Evolutionary conservation across 371 early-diverging fungal species (phyloP), one percentile per base, ranked within the genome.

Genomic region (Encephalitozoon romaleae): DNA sequence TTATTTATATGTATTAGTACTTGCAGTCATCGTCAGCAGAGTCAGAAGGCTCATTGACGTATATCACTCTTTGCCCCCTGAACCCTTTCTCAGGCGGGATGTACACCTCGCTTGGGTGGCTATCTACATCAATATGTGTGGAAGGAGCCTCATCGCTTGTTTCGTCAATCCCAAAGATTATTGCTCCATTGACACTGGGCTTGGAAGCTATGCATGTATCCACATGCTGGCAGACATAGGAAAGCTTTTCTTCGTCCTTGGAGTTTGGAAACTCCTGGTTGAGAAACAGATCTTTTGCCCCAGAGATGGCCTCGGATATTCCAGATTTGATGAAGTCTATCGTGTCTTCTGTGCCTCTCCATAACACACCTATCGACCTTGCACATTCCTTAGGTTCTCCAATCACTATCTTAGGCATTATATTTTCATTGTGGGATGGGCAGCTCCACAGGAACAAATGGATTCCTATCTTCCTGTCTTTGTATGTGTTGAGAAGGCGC

Each of bases 361-460:
- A 82, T 32, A 77, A 18, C 9, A 78, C 68, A 32, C 80, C 80
- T 9, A 78, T 70, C 4, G 73, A 68, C 67, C 78, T 65, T 9
- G 78, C 83, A 51, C 83, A 82, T 23, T 23, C 52, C 9, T 52
- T 42, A 6, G 78, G 79, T 42, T 69, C 34, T 34, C 66, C 25
- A 42, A 80, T 41, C 12, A 39, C 25, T 18, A 51, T 51, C 8
- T 59, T 59, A 12, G 38, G 9, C 11, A 45, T 18, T 21, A 52
- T 43, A 15, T 41, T 38, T 23, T 34, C 32, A 26, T 63, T 69
- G 8, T 42, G 42, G 6, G 49, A 23, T 52, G 59, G 42, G 42
- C 83, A 82, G 11, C 77, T 69, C 72, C 71, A 77, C 21, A 82
- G 11, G 34, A 69, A 79, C 8, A 78, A 11, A 47, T 82, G 83